Evolutionary conservation across 345 rosid genomes (phyloP).

Genomic region (Sisymbrium altissimum): DNA sequence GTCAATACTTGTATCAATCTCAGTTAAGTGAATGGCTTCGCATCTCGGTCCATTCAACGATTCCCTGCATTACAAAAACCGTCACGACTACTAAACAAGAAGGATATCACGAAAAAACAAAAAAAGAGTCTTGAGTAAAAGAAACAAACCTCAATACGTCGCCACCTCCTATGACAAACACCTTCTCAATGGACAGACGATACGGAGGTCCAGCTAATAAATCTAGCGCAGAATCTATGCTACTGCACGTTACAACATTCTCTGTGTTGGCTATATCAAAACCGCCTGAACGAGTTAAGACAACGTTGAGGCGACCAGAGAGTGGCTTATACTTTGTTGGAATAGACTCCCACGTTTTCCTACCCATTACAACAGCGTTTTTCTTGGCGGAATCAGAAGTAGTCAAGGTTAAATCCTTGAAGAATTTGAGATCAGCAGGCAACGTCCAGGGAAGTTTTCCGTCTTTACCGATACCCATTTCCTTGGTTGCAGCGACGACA

Average conservation of each 20-base stretch:
- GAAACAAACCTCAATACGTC: constrained; percentile 60
- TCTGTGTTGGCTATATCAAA: constrained; percentile 84
- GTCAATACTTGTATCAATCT: constrained; percentile 64
- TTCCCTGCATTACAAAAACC: constrained; percentile 51
- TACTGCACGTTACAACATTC: constrained; percentile 83
- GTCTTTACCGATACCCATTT: constrained; percentile 87
- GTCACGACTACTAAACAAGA: background rate
- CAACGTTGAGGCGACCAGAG: constrained; percentile 90
- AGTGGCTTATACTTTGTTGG: constrained; percentile 64
- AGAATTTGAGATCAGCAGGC: constrained; percentile 84
- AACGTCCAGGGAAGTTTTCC: constrained; percentile 85
- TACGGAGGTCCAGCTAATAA: constrained; percentile 77
- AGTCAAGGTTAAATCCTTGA: constrained; percentile 63
- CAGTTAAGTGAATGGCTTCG: constrained; percentile 86
- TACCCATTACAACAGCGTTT: constrained; percentile 93
- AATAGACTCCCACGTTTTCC: constrained; percentile 96
- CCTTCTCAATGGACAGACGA: constrained; percentile 84
- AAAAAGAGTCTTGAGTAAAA: background rate
- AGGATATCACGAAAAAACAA: background rate
- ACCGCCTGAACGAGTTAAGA: constrained; percentile 85
- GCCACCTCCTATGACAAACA: constrained; percentile 90
- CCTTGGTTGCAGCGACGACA: constrained; percentile 85
- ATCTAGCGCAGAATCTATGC: constrained; percentile 74
- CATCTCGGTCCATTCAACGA: constrained; percentile 71
- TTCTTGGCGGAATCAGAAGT: constrained; percentile 63